Percentiles rank a stretch among this genome's conserved stretches.
These are phyloP conservation scores for Populus tremula DNA, from an alignment of 345 rosid genomes.

Conservation along the genomic window DNA sequence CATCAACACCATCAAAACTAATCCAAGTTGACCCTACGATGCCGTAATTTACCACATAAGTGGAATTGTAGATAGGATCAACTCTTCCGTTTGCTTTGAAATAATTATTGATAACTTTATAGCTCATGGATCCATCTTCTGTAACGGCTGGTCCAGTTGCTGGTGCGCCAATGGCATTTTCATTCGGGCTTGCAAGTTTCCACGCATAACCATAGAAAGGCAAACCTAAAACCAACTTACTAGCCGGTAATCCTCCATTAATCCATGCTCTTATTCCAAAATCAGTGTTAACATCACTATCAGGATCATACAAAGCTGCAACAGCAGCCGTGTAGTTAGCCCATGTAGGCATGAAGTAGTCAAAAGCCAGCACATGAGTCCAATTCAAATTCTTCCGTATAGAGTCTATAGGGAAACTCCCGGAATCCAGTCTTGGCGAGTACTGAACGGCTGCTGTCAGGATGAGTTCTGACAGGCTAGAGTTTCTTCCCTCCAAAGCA, in stretches of 20 bases:
- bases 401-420: constrained; percentile 16
- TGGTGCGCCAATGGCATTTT: not conserved
- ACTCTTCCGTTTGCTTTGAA: constrained; percentile 31
- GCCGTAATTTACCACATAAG: constrained; percentile 23
- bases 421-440: not conserved
- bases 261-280: constrained; percentile 28
- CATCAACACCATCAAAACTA: constrained; percentile 41
- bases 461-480: not conserved
- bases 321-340: constrained; percentile 22
- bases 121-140: constrained; percentile 20
- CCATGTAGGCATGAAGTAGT: constrained; percentile 21
- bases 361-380: constrained; percentile 28
- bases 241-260: constrained; percentile 19
- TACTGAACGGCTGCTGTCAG: constrained; percentile 8
- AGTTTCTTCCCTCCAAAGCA: constrained; percentile 15
- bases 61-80: constrained; percentile 23
- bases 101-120: constrained; percentile 21
- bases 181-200: constrained; percentile 22
- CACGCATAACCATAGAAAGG: constrained; percentile 36
- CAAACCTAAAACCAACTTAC: constrained; percentile 30
- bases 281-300: constrained; percentile 17
- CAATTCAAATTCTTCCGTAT: constrained; percentile 26
- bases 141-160: constrained; percentile 3
- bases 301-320: constrained; percentile 25
- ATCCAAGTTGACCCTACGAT: constrained; percentile 30